These are phyloP conservation scores for Inonotus hispidus DNA, from an alignment of 1,284 basidiomycete species.

Conservation along the genomic window DNA sequence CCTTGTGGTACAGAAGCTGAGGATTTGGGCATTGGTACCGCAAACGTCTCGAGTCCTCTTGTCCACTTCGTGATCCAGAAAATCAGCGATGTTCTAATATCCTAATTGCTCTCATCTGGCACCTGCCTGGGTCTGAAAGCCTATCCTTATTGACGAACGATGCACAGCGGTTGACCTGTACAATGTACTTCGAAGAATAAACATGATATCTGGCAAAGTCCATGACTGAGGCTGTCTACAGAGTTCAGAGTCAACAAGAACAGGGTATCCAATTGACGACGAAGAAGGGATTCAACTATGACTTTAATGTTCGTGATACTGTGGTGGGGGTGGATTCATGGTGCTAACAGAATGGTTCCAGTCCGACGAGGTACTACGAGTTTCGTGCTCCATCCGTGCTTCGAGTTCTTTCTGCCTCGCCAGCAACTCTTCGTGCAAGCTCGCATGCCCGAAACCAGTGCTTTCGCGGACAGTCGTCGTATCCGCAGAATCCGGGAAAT, in stretches of 20 bases:
- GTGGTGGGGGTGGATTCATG: constrained; percentile 2
- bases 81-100: background rate
- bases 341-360: background rate
- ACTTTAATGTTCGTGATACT: constrained; percentile 6
- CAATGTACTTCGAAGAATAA: background rate
- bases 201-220: background rate
- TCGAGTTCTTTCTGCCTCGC: constrained; percentile 15
- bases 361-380: background rate
- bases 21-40: background rate
- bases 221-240: background rate
- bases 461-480: constrained; percentile 3
- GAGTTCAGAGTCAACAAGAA: background rate
- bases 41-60: constrained; percentile 5
- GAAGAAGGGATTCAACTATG: background rate
- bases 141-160: background rate
- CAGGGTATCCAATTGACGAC: background rate
- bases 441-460: background rate
- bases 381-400: background rate
- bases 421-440: constrained; percentile 13
- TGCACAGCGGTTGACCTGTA: background rate
- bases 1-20: background rate
- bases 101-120: background rate
- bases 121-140: background rate
- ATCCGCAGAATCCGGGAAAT: background rate
- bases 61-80: constrained; percentile 8